Base-by-base conservation (phyloP, 2,329 filamentous ascomycete genomes). In the Helicocarpus griseus region DNA sequence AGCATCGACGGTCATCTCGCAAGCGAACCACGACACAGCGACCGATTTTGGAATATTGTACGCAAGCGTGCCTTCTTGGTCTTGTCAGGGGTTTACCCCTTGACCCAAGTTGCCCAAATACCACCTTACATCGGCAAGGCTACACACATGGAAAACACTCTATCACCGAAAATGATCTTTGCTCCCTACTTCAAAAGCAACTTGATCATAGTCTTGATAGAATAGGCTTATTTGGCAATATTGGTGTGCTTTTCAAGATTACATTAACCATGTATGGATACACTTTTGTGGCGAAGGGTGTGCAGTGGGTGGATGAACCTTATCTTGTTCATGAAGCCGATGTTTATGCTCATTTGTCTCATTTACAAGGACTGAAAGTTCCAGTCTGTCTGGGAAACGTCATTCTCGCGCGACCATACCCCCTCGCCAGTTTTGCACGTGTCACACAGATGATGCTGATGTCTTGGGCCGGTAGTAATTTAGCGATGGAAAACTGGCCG, bases 61-160 rank as follows among this genome's bases (percentile, higher is more conserved):
- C 59, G n/a, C 57, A 64, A 45, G 38, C 48, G 24, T 63, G 55
- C 48, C 54, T 65, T 31, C 54, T 63, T 9, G 59, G 61, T 11
- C 52, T 64, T 26, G 50, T 59, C 21, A n/a, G 39, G 31, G 39
- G 52, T 2, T 51, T 35, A 8, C 3, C 22, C 29, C 48, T 63
- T 9, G 61, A 65, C 47, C 45, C 47, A 11, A 35, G 2, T 21
- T 64, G 58, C 50, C 62, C 55, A 48, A 64, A 64, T 55, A 39
- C 50, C 21, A 36, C 54, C 33, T 50, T 60, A 3, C 57, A 62
- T 52, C 51, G 31, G 21, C 51, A 51, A n/a, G 33, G 55, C 28
- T 41, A 35, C 2, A 47, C 53, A 43, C 48, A 49, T 5, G 21
- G 21, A 19, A 38, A 19, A 7, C 57, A 60, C 43, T 49, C 24